phyloP scores from a whole-genome alignment of 2,329 filamentous ascomycete genomes.

The Fusarium heterosporum region DNA sequence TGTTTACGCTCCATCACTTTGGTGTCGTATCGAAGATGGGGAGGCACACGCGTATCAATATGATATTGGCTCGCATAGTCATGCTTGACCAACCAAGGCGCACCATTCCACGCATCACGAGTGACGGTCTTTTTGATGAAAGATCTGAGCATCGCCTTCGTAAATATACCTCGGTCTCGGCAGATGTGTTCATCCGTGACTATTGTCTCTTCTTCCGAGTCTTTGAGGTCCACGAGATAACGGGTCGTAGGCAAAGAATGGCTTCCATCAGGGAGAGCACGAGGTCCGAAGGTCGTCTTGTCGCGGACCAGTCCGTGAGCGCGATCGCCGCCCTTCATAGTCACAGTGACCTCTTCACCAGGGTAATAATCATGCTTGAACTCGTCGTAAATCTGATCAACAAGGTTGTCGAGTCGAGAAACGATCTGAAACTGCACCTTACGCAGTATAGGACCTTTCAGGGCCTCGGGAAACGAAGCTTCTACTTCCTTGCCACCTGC shows the following conservation, averaged over 20 bases:
- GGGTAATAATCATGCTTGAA: constrained; percentile 94
- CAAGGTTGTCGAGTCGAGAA: constrained; percentile 86
- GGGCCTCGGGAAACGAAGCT: constrained; percentile 87
- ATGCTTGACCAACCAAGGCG: constrained; percentile 93
- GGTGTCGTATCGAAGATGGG: constrained; percentile 83
- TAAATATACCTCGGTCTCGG: constrained; percentile 91
- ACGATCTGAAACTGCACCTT: constrained; percentile 92
- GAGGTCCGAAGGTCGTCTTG: constrained; percentile 79
- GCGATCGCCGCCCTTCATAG: constrained; percentile 75
- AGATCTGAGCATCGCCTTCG: constrained; percentile 90
- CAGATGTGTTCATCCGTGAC: constrained; percentile 84
- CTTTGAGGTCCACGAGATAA: constrained; percentile 82
- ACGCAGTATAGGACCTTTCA: constrained; percentile 90
- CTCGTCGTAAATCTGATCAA: constrained; percentile 76
- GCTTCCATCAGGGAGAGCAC: constrained; percentile 73
- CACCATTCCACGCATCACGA: constrained; percentile 93
- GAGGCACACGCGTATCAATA: constrained; percentile 87
- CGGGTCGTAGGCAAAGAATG: constrained; percentile 78
- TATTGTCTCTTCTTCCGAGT: constrained; percentile 78
- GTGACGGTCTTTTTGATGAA: constrained; percentile 97
- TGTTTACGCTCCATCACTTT: constrained; percentile 83
- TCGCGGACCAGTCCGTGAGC: constrained; percentile 82
- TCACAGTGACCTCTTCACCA: constrained; percentile 83
- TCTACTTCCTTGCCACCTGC: constrained; percentile 90
- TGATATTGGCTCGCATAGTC: constrained; percentile 85